Evolutionary conservation across 768 basidiomycete genomes (phyloP).

Genomic region (Ephemerocybe angulata): DNA sequence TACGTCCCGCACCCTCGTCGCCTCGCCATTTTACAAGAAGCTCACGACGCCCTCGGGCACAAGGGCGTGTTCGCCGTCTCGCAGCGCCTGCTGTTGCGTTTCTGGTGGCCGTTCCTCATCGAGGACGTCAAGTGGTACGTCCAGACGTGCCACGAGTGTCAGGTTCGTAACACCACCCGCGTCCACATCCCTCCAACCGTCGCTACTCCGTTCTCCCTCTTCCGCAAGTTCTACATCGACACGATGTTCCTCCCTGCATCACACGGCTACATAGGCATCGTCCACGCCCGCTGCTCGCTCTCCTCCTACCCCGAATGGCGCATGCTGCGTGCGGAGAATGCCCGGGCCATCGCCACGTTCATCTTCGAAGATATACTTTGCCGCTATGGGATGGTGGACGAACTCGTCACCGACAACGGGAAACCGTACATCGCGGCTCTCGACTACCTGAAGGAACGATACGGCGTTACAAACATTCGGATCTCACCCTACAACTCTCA

Average conservation of each 20-base stretch:
- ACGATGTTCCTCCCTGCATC: conserved; percentile 26
- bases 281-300: conserved; percentile 23
- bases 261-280: conserved; percentile 20
- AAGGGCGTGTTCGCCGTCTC: conserved; percentile 23
- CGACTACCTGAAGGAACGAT: conserved; percentile 17
- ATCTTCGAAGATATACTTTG: conserved; percentile 30
- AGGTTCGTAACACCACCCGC: conserved; percentile 19
- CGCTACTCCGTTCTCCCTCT: conserved; percentile 20
- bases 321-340: conserved; percentile 20
- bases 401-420: conserved; percentile 34
- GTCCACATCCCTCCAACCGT: conserved; percentile 26
- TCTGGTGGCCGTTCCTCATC: conserved; percentile 26
- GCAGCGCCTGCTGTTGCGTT: conserved; percentile 14
- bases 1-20: conserved; percentile 8
- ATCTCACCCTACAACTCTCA: conserved; percentile 41
- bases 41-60: conserved; percentile 27
- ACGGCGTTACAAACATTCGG: conserved; percentile 31
- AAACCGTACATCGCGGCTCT: conserved; percentile 22
- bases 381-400: conserved; percentile 30
- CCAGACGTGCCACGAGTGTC: conserved; percentile 30
- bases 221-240: conserved; percentile 25
- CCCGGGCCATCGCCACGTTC: conserved; percentile 18
- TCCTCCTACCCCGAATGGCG: conserved; percentile 20
- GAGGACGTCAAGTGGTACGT: conserved; percentile 30
- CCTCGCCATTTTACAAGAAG: conserved; percentile 14